These are phyloP conservation scores for Penicillium parvum DNA, from an alignment of 495 filamentous ascomycete genomes.

Conservation along the genomic window DNA sequence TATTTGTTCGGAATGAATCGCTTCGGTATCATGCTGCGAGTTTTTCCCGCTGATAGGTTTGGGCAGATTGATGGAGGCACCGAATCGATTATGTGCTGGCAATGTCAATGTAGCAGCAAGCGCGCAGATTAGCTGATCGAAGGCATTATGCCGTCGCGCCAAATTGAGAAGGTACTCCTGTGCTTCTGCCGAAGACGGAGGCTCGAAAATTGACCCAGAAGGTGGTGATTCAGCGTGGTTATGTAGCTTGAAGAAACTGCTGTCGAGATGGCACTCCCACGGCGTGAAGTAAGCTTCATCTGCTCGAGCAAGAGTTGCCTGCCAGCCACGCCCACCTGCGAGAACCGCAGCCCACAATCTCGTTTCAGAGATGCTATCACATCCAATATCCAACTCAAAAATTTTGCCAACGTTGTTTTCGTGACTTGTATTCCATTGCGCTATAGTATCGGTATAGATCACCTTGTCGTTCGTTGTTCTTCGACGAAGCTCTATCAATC, in stretches of 20 bases:
- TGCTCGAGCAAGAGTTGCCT: not conserved
- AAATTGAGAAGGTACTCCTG: conserved; percentile 5
- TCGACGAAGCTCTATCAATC: conserved; percentile 1
- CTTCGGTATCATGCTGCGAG: not conserved
- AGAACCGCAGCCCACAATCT: conserved; percentile 6
- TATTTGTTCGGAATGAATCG: not conserved
- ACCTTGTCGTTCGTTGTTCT: not conserved
- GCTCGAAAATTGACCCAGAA: not conserved
- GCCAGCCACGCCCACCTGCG: conserved; percentile 1
- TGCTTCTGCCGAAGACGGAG: conserved; percentile 5
- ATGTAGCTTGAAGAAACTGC: not conserved
- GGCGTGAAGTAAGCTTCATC: not conserved
- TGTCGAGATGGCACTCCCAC: not conserved
- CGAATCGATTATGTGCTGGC: conserved; percentile 5
- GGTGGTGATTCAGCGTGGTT: not conserved
- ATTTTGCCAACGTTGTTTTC: not conserved
- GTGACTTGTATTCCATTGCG: not conserved
- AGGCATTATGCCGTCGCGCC: conserved; percentile 3
- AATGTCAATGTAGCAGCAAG: conserved; percentile 5
- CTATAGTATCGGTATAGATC: not conserved
- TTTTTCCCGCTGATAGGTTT: not conserved
- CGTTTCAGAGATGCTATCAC: not conserved
- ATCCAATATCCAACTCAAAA: not conserved
- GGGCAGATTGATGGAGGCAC: conserved; percentile 4
- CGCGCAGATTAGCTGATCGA: conserved; percentile 7